phyloP scores from a whole-genome alignment of 768 basidiomycete species.

The Lyophyllum decastes region DNA sequence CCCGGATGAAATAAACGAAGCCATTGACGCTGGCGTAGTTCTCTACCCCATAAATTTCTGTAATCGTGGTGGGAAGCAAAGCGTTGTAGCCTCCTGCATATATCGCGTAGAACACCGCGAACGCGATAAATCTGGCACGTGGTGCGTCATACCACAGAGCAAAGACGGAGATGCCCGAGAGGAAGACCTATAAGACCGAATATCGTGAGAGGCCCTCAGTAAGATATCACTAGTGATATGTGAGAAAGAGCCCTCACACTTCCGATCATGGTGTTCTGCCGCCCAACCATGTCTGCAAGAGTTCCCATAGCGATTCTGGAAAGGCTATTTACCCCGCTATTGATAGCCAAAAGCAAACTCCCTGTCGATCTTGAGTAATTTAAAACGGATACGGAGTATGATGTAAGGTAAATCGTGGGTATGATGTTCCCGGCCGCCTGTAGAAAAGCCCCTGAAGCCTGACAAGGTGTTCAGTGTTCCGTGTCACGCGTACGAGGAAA shows the following conservation, averaged over 20 bases:
- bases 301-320: conserved; percentile 42
- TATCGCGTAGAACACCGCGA: conserved; percentile 42
- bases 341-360: conserved; percentile 40
- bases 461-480: background rate
- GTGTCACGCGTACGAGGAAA: background rate
- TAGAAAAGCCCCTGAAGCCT: conserved; percentile 41
- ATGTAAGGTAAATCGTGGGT: conserved; percentile 43
- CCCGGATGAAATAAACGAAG: conserved; percentile 42
- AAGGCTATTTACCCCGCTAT: conserved; percentile 43
- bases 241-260: conserved; percentile 27
- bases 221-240: background rate
- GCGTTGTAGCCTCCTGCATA: conserved; percentile 47
- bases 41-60: conserved; percentile 43
- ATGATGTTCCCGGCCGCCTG: conserved; percentile 48
- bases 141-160: conserved; percentile 43
- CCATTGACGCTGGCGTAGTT: conserved; percentile 44
- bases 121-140: conserved; percentile 37
- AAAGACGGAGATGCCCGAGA: conserved; percentile 39
- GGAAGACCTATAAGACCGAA: conserved; percentile 30
- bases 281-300: conserved; percentile 40
- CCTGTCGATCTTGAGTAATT: conserved; percentile 36
- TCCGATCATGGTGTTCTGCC: conserved; percentile 44
- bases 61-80: conserved; percentile 42
- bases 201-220: background rate
- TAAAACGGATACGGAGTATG: conserved; percentile 41